Conservation (phyloP, 805 yeast genomes). For the Candida nitratophila region DNA sequence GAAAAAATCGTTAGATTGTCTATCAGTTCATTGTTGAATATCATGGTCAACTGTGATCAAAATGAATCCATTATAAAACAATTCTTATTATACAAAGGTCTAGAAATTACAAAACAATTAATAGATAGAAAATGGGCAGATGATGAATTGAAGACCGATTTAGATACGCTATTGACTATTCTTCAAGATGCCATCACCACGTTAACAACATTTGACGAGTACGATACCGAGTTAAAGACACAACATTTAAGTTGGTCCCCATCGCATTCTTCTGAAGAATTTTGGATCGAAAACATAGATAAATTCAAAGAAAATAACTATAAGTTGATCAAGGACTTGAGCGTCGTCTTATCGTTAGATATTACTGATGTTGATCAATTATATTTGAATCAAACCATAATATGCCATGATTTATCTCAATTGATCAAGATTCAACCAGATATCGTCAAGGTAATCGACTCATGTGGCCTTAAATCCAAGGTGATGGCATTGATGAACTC, state of each 20-base stretch:
- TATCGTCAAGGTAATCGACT: slow-evolving; percentile 43
- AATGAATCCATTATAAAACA: slow-evolving; percentile 51
- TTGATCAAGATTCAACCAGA: slow-evolving; percentile 59
- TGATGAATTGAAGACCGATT: slow-evolving; percentile 77
- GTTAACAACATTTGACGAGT: slow-evolving; percentile 90
- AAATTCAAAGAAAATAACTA: slow-evolving; percentile 75
- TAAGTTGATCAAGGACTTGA: slow-evolving; percentile 59
- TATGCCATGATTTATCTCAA: slow-evolving; percentile 60
- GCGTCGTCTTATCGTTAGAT: slow-evolving; percentile 38
- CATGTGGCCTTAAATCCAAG: slow-evolving; percentile 61
- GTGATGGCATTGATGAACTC: slow-evolving; percentile 81
- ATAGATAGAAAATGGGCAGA: slow-evolving; percentile 91
- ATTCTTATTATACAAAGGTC: slow-evolving; percentile 66
- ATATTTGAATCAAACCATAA: slow-evolving; percentile 43
- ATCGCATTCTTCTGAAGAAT: slow-evolving; percentile 79
- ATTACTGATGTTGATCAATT: slow-evolving; percentile 22
- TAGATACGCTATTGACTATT: slow-evolving; percentile 48
- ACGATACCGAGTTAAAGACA: slow-evolving; percentile 74
- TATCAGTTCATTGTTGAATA: slow-evolving; percentile 64
- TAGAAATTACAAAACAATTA: slow-evolving; percentile 58
- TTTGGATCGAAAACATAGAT: slow-evolving; percentile 80
- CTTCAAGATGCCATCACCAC: slow-evolving; percentile 67
- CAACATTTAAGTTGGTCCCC: slow-evolving; percentile 84
- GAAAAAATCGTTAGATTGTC: slow-evolving; percentile 85
- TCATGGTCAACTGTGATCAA: slow-evolving; percentile 34